phyloP scores from a whole-genome alignment of 1,284 basidiomycete genomes.

The Afroboletus lepidellus region DNA sequence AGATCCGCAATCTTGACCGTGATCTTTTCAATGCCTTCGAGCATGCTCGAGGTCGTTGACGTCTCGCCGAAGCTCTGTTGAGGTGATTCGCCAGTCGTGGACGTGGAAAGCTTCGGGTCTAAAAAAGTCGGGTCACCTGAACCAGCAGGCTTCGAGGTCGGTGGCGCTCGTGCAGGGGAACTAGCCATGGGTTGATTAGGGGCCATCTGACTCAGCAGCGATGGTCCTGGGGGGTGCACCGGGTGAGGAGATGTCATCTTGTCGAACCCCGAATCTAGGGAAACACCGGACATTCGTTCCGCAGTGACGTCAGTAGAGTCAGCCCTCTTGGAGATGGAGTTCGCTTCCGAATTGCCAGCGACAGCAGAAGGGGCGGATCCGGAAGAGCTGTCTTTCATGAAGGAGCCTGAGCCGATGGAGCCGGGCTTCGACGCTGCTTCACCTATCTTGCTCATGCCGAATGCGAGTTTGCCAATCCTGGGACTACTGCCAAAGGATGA shows the following conservation, averaged over 20 bases:
- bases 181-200: conserved; percentile 34
- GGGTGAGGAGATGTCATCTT: conserved; percentile 49
- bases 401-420: conserved; percentile 25
- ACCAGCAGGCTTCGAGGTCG: conserved; percentile 25
- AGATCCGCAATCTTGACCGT: conserved; percentile 99
- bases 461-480: conserved; percentile 89
- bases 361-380: conserved; percentile 18
- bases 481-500: conserved; percentile 71
- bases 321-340: conserved; percentile 29
- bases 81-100: conserved; percentile 43
- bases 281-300: conserved; percentile 66
- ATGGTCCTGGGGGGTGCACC: conserved; percentile 59
- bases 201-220: conserved; percentile 79
- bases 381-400: conserved; percentile 20
- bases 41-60: conserved; percentile 26
- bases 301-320: conserved; percentile 49
- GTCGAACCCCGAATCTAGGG: conserved; percentile 54
- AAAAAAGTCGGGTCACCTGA: conserved; percentile 29
- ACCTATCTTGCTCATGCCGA: conserved; percentile 84
- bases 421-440: conserved; percentile 28
- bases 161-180: conserved; percentile 18
- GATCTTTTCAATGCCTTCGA: conserved; percentile 69
- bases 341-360: conserved; percentile 18
- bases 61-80: conserved; percentile 33
- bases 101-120: conserved; percentile 35